phyloP scores from a whole-genome alignment of 1,284 basidiomycete species.

The Abortiporus biennis region DNA sequence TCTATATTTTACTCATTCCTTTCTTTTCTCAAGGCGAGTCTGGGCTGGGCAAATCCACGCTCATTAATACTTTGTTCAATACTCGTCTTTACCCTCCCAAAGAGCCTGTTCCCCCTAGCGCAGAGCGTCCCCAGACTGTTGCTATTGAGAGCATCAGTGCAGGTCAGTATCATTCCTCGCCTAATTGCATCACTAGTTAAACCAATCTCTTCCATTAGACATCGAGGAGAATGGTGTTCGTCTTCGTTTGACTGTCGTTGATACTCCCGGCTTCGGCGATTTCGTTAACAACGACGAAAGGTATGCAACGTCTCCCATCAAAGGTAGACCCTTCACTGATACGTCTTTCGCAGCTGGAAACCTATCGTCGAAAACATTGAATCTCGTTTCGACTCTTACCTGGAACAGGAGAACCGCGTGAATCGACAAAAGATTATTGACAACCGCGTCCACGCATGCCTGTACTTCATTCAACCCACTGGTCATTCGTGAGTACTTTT shows the following conservation, averaged over 20 bases:
- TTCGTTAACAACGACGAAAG: constrained; percentile 98
- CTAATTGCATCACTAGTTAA: constrained; percentile 19
- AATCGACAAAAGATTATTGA: constrained; percentile 84
- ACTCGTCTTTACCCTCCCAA: constrained; percentile 89
- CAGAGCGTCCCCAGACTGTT: constrained; percentile 87
- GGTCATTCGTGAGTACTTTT: constrained; percentile 80
- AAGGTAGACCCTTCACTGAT: constrained; percentile 1
- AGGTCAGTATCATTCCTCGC: constrained; percentile 51
- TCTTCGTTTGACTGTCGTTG: constrained; percentile 93
- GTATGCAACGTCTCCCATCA: constrained; percentile 33
- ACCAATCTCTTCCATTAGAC: constrained; percentile 45
- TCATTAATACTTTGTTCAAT: constrained; percentile 97
- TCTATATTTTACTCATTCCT: constrained; percentile 14
- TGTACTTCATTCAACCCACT: constrained; percentile 97
- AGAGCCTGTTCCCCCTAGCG: constrained; percentile 75
- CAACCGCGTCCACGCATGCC: constrained; percentile 89
- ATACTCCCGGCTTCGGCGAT: constrained; percentile 95
- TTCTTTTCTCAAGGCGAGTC: constrained; percentile 72
- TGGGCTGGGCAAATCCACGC: constrained; percentile 94
- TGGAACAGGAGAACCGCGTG: constrained; percentile 97
- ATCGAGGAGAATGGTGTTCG: constrained; percentile 97
- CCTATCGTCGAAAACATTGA: constrained; percentile 97
- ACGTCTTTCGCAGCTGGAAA: constrained; percentile 68
- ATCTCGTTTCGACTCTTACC: constrained; percentile 90
- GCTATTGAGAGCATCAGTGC: constrained; percentile 95